These are phyloP conservation scores for Nakaseomyces uthaithaninus DNA, from an alignment of 1,139 yeast genomes.

Conservation along the genomic window DNA sequence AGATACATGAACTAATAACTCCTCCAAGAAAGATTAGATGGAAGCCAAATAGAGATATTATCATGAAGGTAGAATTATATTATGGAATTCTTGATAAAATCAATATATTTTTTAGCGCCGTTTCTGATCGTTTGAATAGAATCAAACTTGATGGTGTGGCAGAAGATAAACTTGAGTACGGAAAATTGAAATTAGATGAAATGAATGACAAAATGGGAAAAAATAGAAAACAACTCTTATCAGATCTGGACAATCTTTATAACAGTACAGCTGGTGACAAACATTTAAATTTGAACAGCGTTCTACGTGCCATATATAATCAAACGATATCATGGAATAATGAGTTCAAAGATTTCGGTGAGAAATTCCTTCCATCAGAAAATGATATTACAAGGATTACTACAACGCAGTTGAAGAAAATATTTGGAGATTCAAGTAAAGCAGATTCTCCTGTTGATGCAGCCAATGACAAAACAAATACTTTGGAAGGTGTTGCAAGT, in stretches of 20 bases:
- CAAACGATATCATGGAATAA: conserved; percentile 81
- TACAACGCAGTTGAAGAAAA: conserved; percentile 73
- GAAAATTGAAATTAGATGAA: conserved; percentile 50
- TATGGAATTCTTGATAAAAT: conserved; percentile 48
- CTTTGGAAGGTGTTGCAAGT: not conserved
- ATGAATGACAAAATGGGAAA: conserved; percentile 45
- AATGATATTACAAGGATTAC: conserved; percentile 89
- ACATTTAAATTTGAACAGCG: conserved; percentile 60
- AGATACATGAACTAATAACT: conserved; percentile 65
- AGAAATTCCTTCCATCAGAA: conserved; percentile 76
- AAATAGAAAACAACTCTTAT: conserved; percentile 44
- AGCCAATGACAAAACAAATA: not conserved
- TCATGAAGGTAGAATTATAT: conserved; percentile 58
- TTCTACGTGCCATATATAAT: conserved; percentile 67
- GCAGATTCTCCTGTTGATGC: not conserved
- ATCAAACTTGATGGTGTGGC: conserved; percentile 74
- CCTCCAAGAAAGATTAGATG: conserved; percentile 69
- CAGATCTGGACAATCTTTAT: conserved; percentile 47
- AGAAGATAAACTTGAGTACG: conserved; percentile 63
- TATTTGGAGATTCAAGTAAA: conserved; percentile 44
- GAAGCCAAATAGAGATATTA: conserved; percentile 64
- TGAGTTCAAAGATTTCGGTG: conserved; percentile 78
- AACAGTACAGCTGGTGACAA: conserved; percentile 52
- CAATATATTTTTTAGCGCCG: conserved; percentile 59
- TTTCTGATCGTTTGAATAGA: conserved; percentile 60